Percentiles rank a stretch among this genome's conserved stretches.
These are phyloP conservation scores for Zymoseptoria pseudotritici DNA, from an alignment of 2,329 filamentous ascomycete species.

Conservation along the genomic window DNA sequence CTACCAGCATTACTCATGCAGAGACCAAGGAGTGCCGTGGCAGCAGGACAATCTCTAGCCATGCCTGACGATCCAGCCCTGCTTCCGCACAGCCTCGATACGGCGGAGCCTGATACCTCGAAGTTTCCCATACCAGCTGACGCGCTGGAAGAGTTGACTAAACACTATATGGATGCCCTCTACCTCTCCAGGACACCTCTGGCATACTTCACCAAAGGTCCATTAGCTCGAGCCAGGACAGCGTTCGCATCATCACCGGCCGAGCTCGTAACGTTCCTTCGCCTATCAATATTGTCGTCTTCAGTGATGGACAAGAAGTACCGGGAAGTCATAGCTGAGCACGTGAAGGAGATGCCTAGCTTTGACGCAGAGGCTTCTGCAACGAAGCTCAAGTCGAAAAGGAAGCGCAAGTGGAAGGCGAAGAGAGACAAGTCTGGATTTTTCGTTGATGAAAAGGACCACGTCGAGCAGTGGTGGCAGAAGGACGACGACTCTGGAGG, in stretches of 20 bases:
- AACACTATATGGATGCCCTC: conserved; percentile 38
- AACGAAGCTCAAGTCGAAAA: conserved; percentile 30
- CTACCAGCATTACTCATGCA: background rate
- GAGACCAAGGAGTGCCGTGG: background rate
- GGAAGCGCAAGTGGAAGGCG: conserved; percentile 53
- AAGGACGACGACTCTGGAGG: conserved; percentile 41
- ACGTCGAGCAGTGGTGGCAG: conserved; percentile 65
- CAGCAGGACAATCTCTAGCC: background rate
- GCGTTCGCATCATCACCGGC: conserved; percentile 58
- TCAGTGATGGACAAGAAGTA: conserved; percentile 72
- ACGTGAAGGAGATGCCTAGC: conserved; percentile 49
- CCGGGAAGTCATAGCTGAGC: conserved; percentile 58
- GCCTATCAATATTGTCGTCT: conserved; percentile 30
- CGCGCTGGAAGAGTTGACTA: conserved; percentile 24
- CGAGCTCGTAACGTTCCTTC: conserved; percentile 62
- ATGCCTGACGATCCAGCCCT: background rate
- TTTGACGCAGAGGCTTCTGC: conserved; percentile 12
- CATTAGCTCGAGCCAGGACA: conserved; percentile 65
- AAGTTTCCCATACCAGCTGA: conserved; percentile 6
- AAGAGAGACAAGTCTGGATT: conserved; percentile 62
- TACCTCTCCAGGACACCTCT: conserved; percentile 59
- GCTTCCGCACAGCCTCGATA: background rate
- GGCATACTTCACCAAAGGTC: conserved; percentile 78
- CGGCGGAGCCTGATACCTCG: background rate
- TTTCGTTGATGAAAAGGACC: conserved; percentile 58